These are phyloP conservation scores for Gossypium longicalyx DNA, from an alignment of 345 rosid species.

Conservation along the genomic window DNA sequence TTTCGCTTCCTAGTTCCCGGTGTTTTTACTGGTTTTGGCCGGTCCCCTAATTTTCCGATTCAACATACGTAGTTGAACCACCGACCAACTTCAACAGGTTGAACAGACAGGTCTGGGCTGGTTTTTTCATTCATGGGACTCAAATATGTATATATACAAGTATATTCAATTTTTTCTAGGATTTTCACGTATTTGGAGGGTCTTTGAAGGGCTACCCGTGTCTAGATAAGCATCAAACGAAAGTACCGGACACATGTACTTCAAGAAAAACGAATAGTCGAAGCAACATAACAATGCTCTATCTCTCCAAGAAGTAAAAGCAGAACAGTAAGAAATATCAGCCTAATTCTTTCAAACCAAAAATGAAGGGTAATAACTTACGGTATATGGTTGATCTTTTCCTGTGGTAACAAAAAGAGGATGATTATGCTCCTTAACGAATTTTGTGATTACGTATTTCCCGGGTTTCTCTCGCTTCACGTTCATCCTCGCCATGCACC, in stretches of 20 bases:
- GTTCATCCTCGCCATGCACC: conserved; percentile 47
- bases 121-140: neutral
- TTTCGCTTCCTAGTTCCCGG: neutral
- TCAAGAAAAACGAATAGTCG: neutral
- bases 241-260: neutral
- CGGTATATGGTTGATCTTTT: conserved; percentile 14
- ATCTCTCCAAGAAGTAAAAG: neutral
- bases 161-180: neutral
- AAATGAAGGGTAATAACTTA: conserved; percentile 10
- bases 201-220: neutral
- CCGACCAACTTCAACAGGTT: neutral
- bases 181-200: neutral
- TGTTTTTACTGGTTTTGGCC: neutral
- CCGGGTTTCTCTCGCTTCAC: conserved; percentile 42
- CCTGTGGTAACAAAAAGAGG: conserved; percentile 27
- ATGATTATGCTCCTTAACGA: conserved; percentile 52
- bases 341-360: conserved; percentile 11
- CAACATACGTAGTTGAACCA: neutral
- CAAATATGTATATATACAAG: neutral
- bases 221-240: neutral
- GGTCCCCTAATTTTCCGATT: no score
- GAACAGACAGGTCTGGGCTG: neutral
- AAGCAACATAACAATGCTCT: neutral
- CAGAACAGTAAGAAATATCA: neutral
- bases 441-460: conserved; percentile 36